Percentiles rank a stretch among this genome's conserved stretches.
These are phyloP conservation scores for Dioscorea cayenensis DNA, from an alignment of 116 monocot genomes.

Conservation along the genomic window DNA sequence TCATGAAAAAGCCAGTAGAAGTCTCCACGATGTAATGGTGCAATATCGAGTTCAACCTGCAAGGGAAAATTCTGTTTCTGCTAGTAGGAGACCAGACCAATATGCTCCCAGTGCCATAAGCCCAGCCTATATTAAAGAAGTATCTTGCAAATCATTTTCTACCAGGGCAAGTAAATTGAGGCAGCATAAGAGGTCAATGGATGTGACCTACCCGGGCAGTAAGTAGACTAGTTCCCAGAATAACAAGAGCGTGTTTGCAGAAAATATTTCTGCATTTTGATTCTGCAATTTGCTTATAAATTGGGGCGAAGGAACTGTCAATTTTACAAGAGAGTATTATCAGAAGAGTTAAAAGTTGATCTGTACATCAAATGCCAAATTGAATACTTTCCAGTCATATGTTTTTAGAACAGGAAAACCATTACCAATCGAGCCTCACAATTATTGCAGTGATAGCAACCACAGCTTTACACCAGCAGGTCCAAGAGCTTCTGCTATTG, in stretches of 20 bases:
- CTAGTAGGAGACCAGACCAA: constrained; percentile 91
- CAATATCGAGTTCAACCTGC: constrained; percentile 98
- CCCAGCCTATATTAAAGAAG: constrained; percentile 62
- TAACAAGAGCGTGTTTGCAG: constrained; percentile 95
- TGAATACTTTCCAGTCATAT: too few species aligned
- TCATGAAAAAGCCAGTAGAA: constrained; percentile 98
- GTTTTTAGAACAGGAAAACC: not conserved
- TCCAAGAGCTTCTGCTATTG: constrained; percentile 98
- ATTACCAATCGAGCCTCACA: constrained; percentile 90
- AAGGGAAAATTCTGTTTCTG: constrained; percentile 98
- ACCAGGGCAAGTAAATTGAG: not conserved
- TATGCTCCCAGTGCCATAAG: constrained; percentile 97
- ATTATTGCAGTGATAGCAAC: constrained; percentile 94
- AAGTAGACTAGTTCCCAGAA: constrained; percentile 95
- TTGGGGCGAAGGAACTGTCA: constrained; percentile 86
- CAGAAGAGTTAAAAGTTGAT: not conserved
- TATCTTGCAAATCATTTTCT: constrained; percentile 16
- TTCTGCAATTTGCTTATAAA: constrained; percentile 98
- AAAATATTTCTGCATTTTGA: constrained; percentile 97
- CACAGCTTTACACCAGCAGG: constrained; percentile 84
- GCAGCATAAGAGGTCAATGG: not conserved
- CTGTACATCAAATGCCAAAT: too few species aligned
- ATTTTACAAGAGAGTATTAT: constrained; percentile 1
- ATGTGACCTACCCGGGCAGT: constrained; percentile 75
- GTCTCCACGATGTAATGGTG: constrained; percentile 96